Evolutionary conservation across 2,329 filamentous ascomycete species (phyloP).

Genomic region (Trichoderma afroharzianum): DNA sequence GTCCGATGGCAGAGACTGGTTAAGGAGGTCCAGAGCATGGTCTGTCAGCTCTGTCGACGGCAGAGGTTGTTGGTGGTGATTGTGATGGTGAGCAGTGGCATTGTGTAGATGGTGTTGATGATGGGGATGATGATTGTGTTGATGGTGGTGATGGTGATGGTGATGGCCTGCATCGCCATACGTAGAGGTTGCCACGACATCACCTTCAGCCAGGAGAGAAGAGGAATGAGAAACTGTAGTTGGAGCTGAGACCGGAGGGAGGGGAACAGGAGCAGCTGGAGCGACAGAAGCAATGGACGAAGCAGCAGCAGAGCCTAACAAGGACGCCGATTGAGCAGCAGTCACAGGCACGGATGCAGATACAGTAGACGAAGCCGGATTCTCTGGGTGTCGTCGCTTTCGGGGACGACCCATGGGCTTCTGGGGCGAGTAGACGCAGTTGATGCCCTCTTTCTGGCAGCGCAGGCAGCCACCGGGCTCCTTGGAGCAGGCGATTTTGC

Average conservation of each 20-base stretch:
- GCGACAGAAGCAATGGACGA: neutral
- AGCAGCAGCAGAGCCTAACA: neutral
- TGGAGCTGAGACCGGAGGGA: neutral
- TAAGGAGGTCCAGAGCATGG: constrained; percentile 34
- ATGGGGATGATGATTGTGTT: neutral
- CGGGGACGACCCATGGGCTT: constrained; percentile 64
- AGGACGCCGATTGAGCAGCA: neutral
- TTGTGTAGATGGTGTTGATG: neutral
- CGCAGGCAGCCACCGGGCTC: constrained; percentile 57
- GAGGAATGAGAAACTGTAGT: neutral
- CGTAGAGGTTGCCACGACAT: neutral
- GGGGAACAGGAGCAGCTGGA: neutral
- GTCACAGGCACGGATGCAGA: neutral
- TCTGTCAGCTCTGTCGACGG: constrained; percentile 24
- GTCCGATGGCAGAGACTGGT: constrained; percentile 26
- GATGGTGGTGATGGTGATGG: neutral
- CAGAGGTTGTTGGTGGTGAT: neutral
- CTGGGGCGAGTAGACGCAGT: constrained; percentile 60
- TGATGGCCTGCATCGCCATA: neutral
- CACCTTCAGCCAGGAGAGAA: neutral
- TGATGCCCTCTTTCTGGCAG: constrained; percentile 54
- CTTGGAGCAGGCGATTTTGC: constrained; percentile 64
- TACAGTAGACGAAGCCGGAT: constrained; percentile 2
- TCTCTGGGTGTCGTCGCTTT: constrained; percentile 47
- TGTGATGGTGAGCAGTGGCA: neutral